Evolutionary conservation across 371 early-diverging fungal species (phyloP).

Genomic region (Rhizopus sp.): DNA sequence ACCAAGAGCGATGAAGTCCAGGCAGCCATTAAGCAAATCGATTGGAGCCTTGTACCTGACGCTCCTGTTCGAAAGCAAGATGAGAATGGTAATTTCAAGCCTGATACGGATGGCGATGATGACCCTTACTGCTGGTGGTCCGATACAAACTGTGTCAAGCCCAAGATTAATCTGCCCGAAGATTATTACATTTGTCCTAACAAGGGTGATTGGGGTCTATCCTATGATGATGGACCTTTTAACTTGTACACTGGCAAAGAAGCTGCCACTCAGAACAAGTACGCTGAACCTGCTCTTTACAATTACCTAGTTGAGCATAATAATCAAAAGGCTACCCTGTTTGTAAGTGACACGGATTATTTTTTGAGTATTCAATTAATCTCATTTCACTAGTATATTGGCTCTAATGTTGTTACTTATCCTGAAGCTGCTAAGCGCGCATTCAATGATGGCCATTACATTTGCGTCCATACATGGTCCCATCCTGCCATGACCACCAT

Average conservation of each 20-base stretch:
- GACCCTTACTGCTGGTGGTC: conserved; percentile 39
- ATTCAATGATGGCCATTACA: conserved; percentile 28
- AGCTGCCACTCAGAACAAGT: conserved; percentile 20
- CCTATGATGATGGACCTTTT: conserved; percentile 37
- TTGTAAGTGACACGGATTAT: conserved; percentile 28
- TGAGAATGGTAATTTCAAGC: conserved; percentile 14
- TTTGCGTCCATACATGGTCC: conserved; percentile 56
- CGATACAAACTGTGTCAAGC: conserved; percentile 21
- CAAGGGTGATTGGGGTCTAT: conserved; percentile 33
- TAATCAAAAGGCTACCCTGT: conserved; percentile 30
- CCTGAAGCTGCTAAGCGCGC: conserved; percentile 34
- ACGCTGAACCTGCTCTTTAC: conserved; percentile 46
- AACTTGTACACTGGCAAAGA: conserved; percentile 15
- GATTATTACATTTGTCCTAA: conserved; percentile 25
- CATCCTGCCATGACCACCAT: conserved; percentile 58
- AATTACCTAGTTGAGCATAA: conserved; percentile 32
- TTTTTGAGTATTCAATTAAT: background rate
- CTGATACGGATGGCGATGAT: conserved; percentile 20
- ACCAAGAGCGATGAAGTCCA: conserved; percentile 34
- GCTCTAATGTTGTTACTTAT: conserved; percentile 23
- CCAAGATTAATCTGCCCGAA: conserved; percentile 23
- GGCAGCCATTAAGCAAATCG: conserved; percentile 36
- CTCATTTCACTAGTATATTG: conserved; percentile 23
- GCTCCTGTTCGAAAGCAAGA: conserved; percentile 27
- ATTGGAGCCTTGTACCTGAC: conserved; percentile 46